A percentile compares a stretch with the other conserved stretches of the same genome.
These are phyloP conservation scores for Balakata baccata DNA, from an alignment of 345 rosid genomes.

Conservation along the genomic window DNA sequence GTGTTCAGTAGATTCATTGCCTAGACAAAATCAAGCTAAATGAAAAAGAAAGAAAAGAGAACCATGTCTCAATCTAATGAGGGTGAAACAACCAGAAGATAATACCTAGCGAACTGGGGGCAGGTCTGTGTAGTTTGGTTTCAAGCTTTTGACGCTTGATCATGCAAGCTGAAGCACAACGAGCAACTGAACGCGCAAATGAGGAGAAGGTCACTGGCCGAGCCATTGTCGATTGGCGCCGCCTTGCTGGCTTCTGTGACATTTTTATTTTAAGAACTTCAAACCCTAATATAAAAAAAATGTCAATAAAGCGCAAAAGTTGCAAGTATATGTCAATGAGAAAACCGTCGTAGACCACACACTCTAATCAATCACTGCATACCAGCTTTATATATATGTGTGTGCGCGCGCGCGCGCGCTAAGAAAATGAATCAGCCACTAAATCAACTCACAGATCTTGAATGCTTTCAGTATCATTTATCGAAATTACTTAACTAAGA, in stretches of 20 bases:
- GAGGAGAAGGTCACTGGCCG: slow-evolving; percentile 65
- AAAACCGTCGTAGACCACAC: no score
- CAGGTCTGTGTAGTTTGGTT: slow-evolving; percentile 22
- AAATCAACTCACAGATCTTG: no score
- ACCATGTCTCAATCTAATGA: neutral
- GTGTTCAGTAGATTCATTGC: slow-evolving; percentile 25
- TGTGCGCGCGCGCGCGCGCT: no score
- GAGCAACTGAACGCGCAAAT: slow-evolving; percentile 64
- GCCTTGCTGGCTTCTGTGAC: slow-evolving; percentile 36
- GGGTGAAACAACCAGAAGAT: neutral
- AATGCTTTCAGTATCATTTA: no score
- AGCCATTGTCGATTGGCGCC: slow-evolving; percentile 23
- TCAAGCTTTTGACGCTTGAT: slow-evolving; percentile 29
- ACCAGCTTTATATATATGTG: no score
- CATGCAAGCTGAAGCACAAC: slow-evolving; percentile 33
- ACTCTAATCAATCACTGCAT: no score
- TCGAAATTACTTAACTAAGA: no score
- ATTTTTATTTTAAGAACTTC: neutral
- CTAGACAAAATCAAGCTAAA: slow-evolving; percentile 16
- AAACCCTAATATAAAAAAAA: neutral
- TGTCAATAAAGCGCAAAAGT: neutral
- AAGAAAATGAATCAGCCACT: no score
- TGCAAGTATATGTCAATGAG: neutral
- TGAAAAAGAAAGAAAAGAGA: slow-evolving; percentile 12
- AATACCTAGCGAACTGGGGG: slow-evolving; percentile 30